Evolutionary conservation across 2,329 filamentous ascomycete genomes (phyloP), one percentile per base, ranked within the genome.

Genomic region (Calonectria fujianensis): DNA sequence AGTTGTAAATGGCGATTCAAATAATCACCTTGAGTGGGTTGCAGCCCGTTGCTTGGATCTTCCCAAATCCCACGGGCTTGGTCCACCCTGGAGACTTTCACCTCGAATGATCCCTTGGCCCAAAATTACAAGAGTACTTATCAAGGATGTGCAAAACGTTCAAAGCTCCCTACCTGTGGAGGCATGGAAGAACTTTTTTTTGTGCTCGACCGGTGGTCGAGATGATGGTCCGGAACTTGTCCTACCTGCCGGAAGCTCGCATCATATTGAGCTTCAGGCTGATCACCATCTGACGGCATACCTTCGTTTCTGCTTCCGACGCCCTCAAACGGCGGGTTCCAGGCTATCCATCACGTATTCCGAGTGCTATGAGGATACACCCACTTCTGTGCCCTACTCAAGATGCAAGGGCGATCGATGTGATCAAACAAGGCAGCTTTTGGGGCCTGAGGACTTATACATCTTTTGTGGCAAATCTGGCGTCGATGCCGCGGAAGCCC

Each of bases 331-430:
- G 11, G 4, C 20, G 1, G 63, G 70, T 5, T 51, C 63, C 31
- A 48, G 2, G 1, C n/a, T 72, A 18, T 8, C 27, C 14, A 35
- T 72, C 29, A 68, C 51, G 11, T 72, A 68, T 27, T 51, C 70
- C 2, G 70, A 72, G 29, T 61, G 70, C 51, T 72, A 72, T 16
- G 70, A 72, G 45, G 64, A 72, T 13, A 20, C 35, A 9, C 70
- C 70, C 3, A 18, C 10, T 6, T 8, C 18, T 11, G 4, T 52
- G 7, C 63, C 70, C 3, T 67, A 29, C 24, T 4, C 41, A 0
- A 37, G 70, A 5, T 18, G 10, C 6, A 72, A 72, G 18, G 51
- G 18, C 1, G 37, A 68, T 24, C 50, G 70, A 16, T 3, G 18
- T 8, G 70, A 72, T 41, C 18, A n/a, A 3, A 31, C 27, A 9